These are phyloP conservation scores for Cutaneotrichosporon sp. DNA, from an alignment of 1,284 basidiomycete species.

Conservation along the genomic window DNA sequence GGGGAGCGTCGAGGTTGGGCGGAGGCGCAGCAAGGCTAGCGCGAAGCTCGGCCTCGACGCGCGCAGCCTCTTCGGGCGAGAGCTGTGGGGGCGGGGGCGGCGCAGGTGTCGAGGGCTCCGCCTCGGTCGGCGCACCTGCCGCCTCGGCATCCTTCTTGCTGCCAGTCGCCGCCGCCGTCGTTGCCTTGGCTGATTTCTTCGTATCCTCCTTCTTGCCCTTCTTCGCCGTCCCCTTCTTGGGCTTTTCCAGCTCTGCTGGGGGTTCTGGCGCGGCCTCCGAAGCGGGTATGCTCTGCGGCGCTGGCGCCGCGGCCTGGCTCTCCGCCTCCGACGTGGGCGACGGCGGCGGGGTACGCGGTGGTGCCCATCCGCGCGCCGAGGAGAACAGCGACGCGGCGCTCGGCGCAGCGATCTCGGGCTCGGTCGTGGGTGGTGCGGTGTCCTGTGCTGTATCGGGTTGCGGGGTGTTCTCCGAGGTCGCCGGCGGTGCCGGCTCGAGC, in stretches of 20 bases:
- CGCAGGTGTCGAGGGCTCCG: background rate
- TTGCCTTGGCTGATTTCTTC: background rate
- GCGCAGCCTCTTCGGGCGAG: constrained; percentile 32
- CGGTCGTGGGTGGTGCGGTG: too few relatives aligned
- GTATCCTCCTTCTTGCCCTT: background rate
- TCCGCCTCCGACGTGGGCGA: too few relatives aligned
- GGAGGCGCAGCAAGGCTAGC: constrained; percentile 12
- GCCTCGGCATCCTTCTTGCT: background rate
- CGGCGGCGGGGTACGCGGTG: too few relatives aligned
- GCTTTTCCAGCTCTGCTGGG: background rate
- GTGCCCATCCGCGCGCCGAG: background rate
- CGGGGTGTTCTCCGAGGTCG: background rate
- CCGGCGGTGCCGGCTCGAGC: background rate
- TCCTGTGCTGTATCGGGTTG: too few relatives aligned
- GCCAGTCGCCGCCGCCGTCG: too few relatives aligned
- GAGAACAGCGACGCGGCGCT: constrained; percentile 1
- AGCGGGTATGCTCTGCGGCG: background rate
- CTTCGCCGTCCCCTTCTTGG: background rate
- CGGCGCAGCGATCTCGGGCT: background rate
- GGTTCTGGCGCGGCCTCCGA: background rate
- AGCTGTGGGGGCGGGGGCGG: constrained; percentile 26
- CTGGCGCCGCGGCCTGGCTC: background rate
- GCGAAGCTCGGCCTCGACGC: constrained; percentile 31
- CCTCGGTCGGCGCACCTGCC: background rate
- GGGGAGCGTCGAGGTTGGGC: constrained; percentile 6